These are phyloP conservation scores for Niveomyces coronatus DNA, from an alignment of 2,329 filamentous ascomycete species.

Conservation along the genomic window DNA sequence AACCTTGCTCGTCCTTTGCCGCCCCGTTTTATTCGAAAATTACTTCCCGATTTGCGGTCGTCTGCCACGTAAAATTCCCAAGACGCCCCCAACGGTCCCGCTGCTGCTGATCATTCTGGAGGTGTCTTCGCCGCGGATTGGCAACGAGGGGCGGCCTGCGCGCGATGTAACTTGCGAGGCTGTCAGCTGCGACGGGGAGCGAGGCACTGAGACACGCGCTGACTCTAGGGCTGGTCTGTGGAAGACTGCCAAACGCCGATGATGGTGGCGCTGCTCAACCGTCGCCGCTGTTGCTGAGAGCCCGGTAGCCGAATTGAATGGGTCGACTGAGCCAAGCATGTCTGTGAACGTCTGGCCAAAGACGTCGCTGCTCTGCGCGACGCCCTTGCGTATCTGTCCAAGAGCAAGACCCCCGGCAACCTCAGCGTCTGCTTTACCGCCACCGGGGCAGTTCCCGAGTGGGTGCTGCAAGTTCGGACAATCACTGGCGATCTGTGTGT, in stretches of 20 bases:
- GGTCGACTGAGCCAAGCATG: background rate
- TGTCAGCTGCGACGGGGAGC: constrained; percentile 5
- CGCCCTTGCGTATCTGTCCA: too few relatives aligned
- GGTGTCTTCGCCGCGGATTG: too few relatives aligned
- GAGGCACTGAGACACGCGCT: constrained; percentile 1
- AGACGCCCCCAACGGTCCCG: constrained; percentile 1
- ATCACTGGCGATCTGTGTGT: too few relatives aligned
- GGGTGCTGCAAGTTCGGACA: too few relatives aligned
- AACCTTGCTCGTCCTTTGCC: too few relatives aligned
- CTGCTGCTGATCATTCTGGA: background rate
- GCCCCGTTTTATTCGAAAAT: constrained; percentile 1
- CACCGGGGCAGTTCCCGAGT: too few relatives aligned
- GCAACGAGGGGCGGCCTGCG: background rate
- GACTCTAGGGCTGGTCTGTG: background rate
- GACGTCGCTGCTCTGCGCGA: too few relatives aligned
- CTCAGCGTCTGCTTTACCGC: too few relatives aligned
- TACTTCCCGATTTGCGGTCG: constrained; percentile 2
- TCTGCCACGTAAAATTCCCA: background rate
- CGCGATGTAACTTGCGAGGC: constrained; percentile 7
- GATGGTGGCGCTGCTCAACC: background rate
- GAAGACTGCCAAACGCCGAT: background rate
- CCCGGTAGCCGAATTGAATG: background rate
- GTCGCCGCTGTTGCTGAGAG: background rate
- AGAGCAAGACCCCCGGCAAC: too few relatives aligned
- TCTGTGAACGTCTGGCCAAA: too few relatives aligned